Base-by-base conservation (phyloP, 352 stramenopile species). In the Pythium coloratum region DNA sequence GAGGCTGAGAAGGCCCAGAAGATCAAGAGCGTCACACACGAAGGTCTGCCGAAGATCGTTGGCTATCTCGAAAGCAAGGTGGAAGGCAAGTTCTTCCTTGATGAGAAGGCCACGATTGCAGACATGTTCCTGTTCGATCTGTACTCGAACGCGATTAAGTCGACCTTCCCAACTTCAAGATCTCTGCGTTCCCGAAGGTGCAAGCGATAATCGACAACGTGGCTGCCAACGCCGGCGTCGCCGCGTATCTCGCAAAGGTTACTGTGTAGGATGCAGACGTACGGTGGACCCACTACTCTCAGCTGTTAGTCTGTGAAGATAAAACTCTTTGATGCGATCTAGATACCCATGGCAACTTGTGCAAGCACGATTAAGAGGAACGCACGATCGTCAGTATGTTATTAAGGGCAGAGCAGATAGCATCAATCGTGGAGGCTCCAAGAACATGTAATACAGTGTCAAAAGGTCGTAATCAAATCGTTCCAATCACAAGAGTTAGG, bases 71-170 rank as follows among this genome's bases (percentile, higher is more conserved):
- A 90, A 40, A 73, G 64, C 26, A 66, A 73, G 14, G 65, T 86
- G 18, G 18, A 66, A 24, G 80, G 78, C 33, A 71, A 73, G 56
- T 92, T 82, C 69, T 82, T 90, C 53, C 54, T 85, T 16, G 78
- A 78, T 26, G 67, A 78, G 10, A 65, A 84, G 67, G 24, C 72
- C 64, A 67, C 30, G 42, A 30, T 81, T 69, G 70, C 79, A 1
- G 84, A 92, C 59, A n/a, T 92, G 16, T 74, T 79, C 10, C 55
- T 88, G 8, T 84, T 86, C 26, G 76, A 90, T 53, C 4, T 88
- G n/a, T 62, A 76, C 26, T 67, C 64, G 26, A 90, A 90, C 69
- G 67, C 47, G 28, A 60, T 90, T 5, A 64, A 44, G 18, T 61
- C 62, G 2, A 67, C 61, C 28, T 81, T 81, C 44, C 53, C 54